Evolutionary conservation across 495 filamentous ascomycete genomes (phyloP).

Genomic region (Xylaria palmicola): DNA sequence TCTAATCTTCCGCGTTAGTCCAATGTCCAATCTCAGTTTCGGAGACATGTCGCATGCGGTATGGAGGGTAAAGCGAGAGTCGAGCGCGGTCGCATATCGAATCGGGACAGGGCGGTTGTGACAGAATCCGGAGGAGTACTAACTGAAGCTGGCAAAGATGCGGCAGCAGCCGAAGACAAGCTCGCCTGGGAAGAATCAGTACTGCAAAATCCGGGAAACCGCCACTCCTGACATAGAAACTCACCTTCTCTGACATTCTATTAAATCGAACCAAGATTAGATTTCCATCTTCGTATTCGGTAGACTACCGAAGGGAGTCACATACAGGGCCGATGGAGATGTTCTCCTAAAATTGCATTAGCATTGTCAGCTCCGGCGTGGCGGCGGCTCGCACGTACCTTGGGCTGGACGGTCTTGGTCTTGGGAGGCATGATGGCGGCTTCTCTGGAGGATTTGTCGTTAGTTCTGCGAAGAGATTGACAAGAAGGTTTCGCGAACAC

Average conservation of each 20-base stretch:
- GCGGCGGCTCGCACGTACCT: not conserved
- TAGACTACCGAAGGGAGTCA: constrained; percentile 42
- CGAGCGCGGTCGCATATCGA: not conserved
- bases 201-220: not conserved
- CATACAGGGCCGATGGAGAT: constrained; percentile 83
- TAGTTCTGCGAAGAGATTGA: constrained; percentile 15
- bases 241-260: constrained; percentile 71
- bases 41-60: not conserved
- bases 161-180: constrained; percentile 98
- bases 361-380: not conserved
- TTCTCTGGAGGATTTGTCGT: constrained; percentile 19
- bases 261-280: constrained; percentile 6
- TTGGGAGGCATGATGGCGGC: constrained; percentile 74
- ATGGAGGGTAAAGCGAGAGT: not conserved
- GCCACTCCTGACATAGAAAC: constrained; percentile 12
- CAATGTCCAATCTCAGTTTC: not conserved
- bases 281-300: not conserved
- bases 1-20: constrained; percentile 14
- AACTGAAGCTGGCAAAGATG: constrained; percentile 96
- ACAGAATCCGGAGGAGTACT: not conserved
- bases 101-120: not conserved
- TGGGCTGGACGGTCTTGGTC: constrained; percentile 66
- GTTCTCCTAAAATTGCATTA: constrained; percentile 70
- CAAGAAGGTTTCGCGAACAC: constrained; percentile 11
- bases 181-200: constrained; percentile 61